phyloP scores from a whole-genome alignment of 73 alveolate genomes.

The Tetrahymena malaccensis region DNA sequence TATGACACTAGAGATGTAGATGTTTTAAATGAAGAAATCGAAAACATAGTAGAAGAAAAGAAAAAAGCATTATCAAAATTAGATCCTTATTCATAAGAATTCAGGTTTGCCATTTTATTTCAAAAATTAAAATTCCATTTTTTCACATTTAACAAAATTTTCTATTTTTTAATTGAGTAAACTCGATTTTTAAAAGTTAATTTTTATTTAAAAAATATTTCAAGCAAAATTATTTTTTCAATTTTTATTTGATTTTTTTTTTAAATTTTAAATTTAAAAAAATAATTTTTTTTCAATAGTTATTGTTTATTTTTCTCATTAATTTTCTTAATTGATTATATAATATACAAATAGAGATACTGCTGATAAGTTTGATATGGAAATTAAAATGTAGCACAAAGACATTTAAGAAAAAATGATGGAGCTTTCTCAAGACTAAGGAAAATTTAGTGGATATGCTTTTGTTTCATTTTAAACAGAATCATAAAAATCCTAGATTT shows the following conservation, averaged over 20 bases:
- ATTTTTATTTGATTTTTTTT: too few relatives aligned
- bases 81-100: neutral
- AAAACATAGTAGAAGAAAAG: slow-evolving; percentile 1
- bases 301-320: too few relatives aligned
- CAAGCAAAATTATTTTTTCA: too few relatives aligned
- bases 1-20: slow-evolving; percentile 26
- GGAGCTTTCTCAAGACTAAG: neutral
- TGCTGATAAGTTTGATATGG: neutral
- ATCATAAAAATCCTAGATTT: neutral
- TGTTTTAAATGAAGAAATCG: neutral
- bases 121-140: too few relatives aligned
- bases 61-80: neutral
- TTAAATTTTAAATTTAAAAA: too few relatives aligned
- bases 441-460: slow-evolving; percentile 17
- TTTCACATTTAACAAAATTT: too few relatives aligned
- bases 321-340: too few relatives aligned
- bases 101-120: neutral
- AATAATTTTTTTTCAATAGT: too few relatives aligned
- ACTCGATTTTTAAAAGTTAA: too few relatives aligned
- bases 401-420: neutral
- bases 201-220: too few relatives aligned
- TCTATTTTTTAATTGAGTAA: too few relatives aligned
- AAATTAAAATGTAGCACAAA: neutral
- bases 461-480: slow-evolving; percentile 23
- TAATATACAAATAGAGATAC: neutral